phyloP scores from a whole-genome alignment of 306 rosid genomes.

The Abrus precatorius region DNA sequence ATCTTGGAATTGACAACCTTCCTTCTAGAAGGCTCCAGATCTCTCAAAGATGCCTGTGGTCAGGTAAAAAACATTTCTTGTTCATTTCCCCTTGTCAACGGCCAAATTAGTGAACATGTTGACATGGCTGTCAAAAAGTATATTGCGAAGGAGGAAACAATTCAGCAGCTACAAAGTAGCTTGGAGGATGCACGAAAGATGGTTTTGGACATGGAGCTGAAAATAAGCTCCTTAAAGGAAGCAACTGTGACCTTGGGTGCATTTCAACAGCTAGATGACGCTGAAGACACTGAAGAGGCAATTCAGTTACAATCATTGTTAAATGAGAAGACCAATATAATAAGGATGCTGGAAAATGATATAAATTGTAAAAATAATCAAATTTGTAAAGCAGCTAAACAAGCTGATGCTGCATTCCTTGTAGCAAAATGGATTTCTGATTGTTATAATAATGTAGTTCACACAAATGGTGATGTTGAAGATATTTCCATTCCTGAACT shows the following conservation, averaged over 20 bases:
- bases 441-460: conserved; percentile 49
- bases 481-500: conserved; percentile 48
- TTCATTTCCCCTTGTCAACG: conserved; percentile 77
- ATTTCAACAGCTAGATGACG: conserved; percentile 59
- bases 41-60: conserved; percentile 82
- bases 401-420: conserved; percentile 63
- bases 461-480: conserved; percentile 40
- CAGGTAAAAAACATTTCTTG: conserved; percentile 74
- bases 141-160: conserved; percentile 88
- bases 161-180: conserved; percentile 71
- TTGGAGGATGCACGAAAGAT: conserved; percentile 81
- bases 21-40: conserved; percentile 90
- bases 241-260: conserved; percentile 76
- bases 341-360: conserved; percentile 57
- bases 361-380: conserved; percentile 56
- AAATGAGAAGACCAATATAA: conserved; percentile 62
- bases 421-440: conserved; percentile 72
- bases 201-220: conserved; percentile 77
- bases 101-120: conserved; percentile 71
- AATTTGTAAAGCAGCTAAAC: conserved; percentile 60
- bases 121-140: conserved; percentile 74
- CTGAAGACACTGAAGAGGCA: conserved; percentile 53
- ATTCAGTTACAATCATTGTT: conserved; percentile 52
- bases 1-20: conserved; percentile 79
- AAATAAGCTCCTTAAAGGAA: conserved; percentile 79